Evolutionary conservation across 1,284 basidiomycete genomes (phyloP).

Genomic region (Salmacisia buchloeana): DNA sequence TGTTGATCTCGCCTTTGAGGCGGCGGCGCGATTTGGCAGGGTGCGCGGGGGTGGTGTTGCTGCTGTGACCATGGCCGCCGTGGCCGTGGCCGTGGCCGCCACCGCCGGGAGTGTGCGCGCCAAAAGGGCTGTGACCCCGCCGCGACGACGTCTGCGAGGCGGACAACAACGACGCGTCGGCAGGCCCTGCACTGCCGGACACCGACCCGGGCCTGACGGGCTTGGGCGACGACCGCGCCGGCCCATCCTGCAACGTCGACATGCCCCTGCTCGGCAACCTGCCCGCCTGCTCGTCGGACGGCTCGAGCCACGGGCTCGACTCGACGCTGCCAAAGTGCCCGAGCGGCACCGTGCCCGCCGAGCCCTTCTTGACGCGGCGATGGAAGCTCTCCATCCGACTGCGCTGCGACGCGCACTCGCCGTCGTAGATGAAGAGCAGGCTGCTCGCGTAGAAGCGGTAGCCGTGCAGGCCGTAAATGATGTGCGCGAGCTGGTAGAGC

Average conservation of each 20-base stretch:
- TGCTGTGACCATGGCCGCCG: neutral
- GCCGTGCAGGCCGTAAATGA: conserved; percentile 77
- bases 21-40: conserved; percentile 12
- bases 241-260: neutral
- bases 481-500: conserved; percentile 85
- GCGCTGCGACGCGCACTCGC: conserved; percentile 78
- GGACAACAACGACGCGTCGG: neutral
- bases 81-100: neutral
- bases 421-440: conserved; percentile 94
- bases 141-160: neutral
- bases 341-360: conserved; percentile 20
- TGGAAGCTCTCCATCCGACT: conserved; percentile 48
- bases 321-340: conserved; percentile 18
- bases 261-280: neutral
- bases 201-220: too few relatives aligned
- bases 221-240: neutral
- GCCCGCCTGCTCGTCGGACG: conserved; percentile 12
- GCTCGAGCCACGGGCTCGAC: conserved; percentile 23
- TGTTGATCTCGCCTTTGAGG: conserved; percentile 80
- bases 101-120: too few relatives aligned
- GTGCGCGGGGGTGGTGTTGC: neutral
- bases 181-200: too few relatives aligned
- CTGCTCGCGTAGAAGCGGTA: conserved; percentile 98
- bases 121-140: neutral
- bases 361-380: conserved; percentile 18